Conservation (phyloP, 192 early-diverging fungal species). For the Haplosporangium gracile region DNA sequence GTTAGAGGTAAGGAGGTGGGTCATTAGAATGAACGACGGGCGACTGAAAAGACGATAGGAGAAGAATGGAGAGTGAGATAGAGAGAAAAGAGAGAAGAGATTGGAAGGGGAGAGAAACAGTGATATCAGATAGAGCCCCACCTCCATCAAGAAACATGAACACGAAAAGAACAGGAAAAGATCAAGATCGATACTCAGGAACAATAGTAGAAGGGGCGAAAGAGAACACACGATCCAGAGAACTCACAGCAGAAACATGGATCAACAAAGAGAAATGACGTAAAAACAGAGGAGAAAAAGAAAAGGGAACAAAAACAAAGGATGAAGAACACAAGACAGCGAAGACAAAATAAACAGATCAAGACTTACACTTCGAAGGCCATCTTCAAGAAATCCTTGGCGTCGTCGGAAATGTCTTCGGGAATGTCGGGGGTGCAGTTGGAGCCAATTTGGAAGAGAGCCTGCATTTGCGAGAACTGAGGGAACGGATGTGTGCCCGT, state of each 20-base stretch:
- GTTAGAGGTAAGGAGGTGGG: neutral
- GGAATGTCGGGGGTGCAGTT: slow-evolving; percentile 88
- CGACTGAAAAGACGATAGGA: no score
- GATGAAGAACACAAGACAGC: neutral
- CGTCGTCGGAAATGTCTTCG: slow-evolving; percentile 74
- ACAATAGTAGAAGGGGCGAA: slow-evolving; percentile 1
- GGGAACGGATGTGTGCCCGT: slow-evolving; percentile 94
- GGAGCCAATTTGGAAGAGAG: slow-evolving; percentile 86
- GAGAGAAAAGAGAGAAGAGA: no score
- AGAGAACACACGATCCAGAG: neutral
- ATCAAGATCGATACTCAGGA: no score
- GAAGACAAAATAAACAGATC: neutral
- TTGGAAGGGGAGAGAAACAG: no score
- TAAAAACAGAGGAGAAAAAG: neutral
- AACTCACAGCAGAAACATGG: neutral
- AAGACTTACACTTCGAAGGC: slow-evolving; percentile 82
- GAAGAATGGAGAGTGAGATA: no score
- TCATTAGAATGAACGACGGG: no score
- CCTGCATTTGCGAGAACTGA: slow-evolving; percentile 84
- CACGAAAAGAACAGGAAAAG: no score
- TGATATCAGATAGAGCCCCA: no score
- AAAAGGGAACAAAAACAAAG: neutral
- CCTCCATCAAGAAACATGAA: no score
- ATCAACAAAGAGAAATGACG: neutral
- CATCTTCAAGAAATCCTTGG: slow-evolving; percentile 78